phyloP scores from a whole-genome alignment of 2,329 filamentous ascomycete genomes.

The Xylariaceae sp. region DNA sequence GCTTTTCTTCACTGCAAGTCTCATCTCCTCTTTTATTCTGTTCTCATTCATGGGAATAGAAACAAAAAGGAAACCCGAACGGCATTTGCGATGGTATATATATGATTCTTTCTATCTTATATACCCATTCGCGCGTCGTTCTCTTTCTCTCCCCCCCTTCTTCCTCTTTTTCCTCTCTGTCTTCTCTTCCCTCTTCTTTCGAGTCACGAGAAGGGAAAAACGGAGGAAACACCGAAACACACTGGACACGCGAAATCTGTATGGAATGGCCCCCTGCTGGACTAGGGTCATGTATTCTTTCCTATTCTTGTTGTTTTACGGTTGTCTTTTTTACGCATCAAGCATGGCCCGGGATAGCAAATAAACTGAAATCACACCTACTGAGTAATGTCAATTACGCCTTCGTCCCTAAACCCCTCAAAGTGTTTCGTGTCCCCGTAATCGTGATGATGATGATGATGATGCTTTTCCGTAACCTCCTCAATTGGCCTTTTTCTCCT shows the following conservation, averaged over 20 bases:
- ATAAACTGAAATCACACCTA: conserved; percentile 27
- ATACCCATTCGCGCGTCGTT: no score
- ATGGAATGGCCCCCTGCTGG: conserved; percentile 19
- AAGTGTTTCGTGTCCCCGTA: no score
- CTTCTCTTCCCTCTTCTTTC: conserved; percentile 5
- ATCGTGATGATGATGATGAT: no score
- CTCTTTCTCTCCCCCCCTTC: no score
- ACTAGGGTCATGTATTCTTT: conserved; percentile 21
- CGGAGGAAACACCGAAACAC: background rate
- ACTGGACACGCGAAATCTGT: conserved; percentile 13
- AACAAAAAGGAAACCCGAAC: no score
- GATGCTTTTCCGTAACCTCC: background rate
- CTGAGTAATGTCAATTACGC: conserved; percentile 16
- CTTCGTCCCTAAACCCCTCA: conserved; percentile 8
- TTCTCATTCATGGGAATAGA: no score
- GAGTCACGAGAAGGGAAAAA: background rate
- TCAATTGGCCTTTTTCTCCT: background rate
- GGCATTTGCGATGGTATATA: conserved; percentile 3
- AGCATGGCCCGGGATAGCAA: conserved; percentile 33
- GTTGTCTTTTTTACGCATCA: conserved; percentile 25
- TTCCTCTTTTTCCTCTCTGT: background rate
- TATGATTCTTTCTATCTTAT: background rate
- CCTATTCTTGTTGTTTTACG: conserved; percentile 25
- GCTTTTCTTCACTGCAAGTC: no score
- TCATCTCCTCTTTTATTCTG: no score